Conservation (phyloP, 345 rosid genomes). For the Eucalyptus melliodora region DNA sequence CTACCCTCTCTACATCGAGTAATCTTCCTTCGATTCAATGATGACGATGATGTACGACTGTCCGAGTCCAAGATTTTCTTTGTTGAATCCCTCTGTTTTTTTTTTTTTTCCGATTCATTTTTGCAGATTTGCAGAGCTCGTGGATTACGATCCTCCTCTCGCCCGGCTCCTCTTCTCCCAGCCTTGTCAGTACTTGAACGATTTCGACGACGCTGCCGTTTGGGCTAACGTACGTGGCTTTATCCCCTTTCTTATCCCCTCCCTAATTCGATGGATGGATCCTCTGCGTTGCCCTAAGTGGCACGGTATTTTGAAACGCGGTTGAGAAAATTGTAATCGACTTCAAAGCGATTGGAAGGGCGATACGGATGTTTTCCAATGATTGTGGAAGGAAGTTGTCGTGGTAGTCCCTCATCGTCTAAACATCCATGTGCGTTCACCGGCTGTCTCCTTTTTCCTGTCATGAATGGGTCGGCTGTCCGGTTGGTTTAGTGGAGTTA, state of each 20-base stretch:
- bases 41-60: background rate
- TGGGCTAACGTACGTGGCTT: conserved; percentile 56
- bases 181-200: conserved; percentile 43
- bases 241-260: background rate
- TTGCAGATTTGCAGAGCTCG: conserved; percentile 63
- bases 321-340: background rate
- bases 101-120: background rate
- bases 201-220: conserved; percentile 59
- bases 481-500: background rate
- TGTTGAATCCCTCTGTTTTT: background rate
- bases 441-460: background rate
- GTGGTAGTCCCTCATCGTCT: background rate
- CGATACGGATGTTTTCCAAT: background rate
- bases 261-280: background rate
- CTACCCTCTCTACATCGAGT: conserved; percentile 71
- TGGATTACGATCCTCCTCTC: conserved; percentile 51
- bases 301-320: background rate
- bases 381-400: background rate
- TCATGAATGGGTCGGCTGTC: background rate
- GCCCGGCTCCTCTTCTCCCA: conserved; percentile 46
- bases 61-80: background rate
- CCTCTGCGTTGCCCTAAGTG: background rate
- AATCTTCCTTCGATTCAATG: background rate
- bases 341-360: background rate
- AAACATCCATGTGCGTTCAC: background rate